These are phyloP conservation scores for Boechera retrofracta DNA, from an alignment of 345 rosid species.

Conservation along the genomic window DNA sequence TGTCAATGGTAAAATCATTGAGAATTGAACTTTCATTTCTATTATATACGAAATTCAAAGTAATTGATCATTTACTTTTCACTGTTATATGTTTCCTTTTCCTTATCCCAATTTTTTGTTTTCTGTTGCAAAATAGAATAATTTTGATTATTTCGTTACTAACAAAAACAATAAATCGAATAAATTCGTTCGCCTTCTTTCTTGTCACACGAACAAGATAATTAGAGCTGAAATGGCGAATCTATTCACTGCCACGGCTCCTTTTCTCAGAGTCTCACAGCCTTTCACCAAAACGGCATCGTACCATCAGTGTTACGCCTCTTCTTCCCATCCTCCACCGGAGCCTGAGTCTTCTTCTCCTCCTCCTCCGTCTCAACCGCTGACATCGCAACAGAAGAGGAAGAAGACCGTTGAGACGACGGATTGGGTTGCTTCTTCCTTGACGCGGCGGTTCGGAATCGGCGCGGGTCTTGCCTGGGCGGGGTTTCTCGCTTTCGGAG, in stretches of 20 bases:
- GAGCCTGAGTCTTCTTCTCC: slow-evolving; percentile 32
- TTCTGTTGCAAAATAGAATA: too few relatives aligned
- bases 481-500: slow-evolving; percentile 79
- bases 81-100: too few relatives aligned
- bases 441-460: slow-evolving; percentile 86
- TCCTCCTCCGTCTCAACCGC: slow-evolving; percentile 48
- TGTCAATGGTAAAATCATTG: slow-evolving; percentile 31
- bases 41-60: slow-evolving; percentile 7
- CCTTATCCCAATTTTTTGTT: too few relatives aligned
- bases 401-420: slow-evolving; percentile 60
- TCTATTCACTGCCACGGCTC: slow-evolving; percentile 26
- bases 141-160: background rate
- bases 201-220: slow-evolving; percentile 20
- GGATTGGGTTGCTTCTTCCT: slow-evolving; percentile 87
- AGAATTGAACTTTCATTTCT: slow-evolving; percentile 19
- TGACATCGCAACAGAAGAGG: slow-evolving; percentile 50
- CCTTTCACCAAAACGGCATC: slow-evolving; percentile 28
- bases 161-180: background rate
- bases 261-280: slow-evolving; percentile 33
- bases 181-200: background rate
- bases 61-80: background rate
- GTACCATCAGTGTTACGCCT: slow-evolving; percentile 40
- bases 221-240: slow-evolving; percentile 23
- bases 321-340: slow-evolving; percentile 41
- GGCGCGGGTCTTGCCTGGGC: slow-evolving; percentile 97